Base-by-base conservation (phyloP, 441 rosid species). In the Gossypium lobatum region DNA sequence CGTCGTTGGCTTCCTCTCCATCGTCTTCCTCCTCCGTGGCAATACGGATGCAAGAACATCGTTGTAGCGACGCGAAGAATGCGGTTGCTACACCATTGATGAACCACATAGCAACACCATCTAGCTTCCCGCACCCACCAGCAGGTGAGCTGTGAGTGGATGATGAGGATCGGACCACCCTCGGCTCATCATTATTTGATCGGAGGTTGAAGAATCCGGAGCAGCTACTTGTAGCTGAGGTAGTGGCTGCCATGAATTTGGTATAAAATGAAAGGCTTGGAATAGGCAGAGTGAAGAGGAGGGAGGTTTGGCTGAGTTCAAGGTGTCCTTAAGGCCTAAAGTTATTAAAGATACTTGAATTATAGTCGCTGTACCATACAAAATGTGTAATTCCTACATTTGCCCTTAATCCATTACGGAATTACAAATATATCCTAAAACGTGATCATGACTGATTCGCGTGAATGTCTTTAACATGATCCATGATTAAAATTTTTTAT, bases 31-130 rank as follows among this genome's bases (percentile, higher is more conserved):
- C 63, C 25, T 52, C 79, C 1, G 93, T 88, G 39, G 88, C 83
- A 61, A 88, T 85, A 17, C 84, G 89, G 83, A 88, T 83, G 85
- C 93, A 88, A 14, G 91, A 88, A 37, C 91, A 88, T 18, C 87
- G 82, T 18, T 88, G 87, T 1, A 88, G 58, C 28, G 93, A 88
- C 11, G 89, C 87, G 17, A 88, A 88, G 63, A 88, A 88, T 0
- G 91, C 91, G 6, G 81, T 48, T 0, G 91, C 83, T 4, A 88
- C 83, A 0, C 93, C 91, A 39, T 85, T 84, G 66, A 88, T 72
- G 73, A 88, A 73, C 93, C 93, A 88, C 79, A 82, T 86, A 1
- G 91, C 89, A 46, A 88, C 84, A 45, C 90, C 88, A 52, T 88
- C 88, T 9, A 86, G 80, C 83, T 87, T 82, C 1, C 68, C 53